Conservation (phyloP, 495 filamentous ascomycete genomes). For the Neurospora terricola region DNA sequence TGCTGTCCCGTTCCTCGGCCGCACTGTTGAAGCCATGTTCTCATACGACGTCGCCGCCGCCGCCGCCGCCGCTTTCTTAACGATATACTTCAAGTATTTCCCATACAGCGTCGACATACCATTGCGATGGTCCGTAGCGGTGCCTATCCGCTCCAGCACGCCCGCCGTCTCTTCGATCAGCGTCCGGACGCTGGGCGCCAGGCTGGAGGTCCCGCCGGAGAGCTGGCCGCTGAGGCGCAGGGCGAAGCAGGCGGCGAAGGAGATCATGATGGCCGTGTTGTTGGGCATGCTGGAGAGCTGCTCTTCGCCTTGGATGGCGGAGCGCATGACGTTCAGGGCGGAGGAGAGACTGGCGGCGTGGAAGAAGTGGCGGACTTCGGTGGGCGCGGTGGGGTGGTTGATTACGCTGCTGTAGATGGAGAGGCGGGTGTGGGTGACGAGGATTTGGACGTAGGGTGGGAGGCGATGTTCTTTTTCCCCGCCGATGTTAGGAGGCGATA, state of each 20-base stretch:
- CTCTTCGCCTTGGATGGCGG: constrained; percentile 59
- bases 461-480: constrained; percentile 41
- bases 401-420: constrained; percentile 67
- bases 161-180: constrained; percentile 61
- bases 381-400: constrained; percentile 61
- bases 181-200: constrained; percentile 57
- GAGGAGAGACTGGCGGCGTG: constrained; percentile 58
- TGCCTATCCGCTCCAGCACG: constrained; percentile 59
- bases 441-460: constrained; percentile 64
- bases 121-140: constrained; percentile 50
- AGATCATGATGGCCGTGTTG: constrained; percentile 70
- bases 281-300: constrained; percentile 67
- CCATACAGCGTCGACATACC: constrained; percentile 54
- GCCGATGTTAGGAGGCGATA: neutral
- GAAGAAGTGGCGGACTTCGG: constrained; percentile 62
- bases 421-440: constrained; percentile 60
- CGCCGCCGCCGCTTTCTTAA: constrained; percentile 26
- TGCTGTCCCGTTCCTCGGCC: neutral
- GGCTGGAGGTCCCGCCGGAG: constrained; percentile 40
- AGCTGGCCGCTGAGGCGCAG: constrained; percentile 52
- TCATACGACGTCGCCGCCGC: neutral
- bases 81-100: constrained; percentile 49
- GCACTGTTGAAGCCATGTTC: neutral
- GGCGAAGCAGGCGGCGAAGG: constrained; percentile 62
- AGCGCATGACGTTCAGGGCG: constrained; percentile 61